phyloP scores from a whole-genome alignment of 2,329 filamentous ascomycete species.

The Nemania abortiva region DNA sequence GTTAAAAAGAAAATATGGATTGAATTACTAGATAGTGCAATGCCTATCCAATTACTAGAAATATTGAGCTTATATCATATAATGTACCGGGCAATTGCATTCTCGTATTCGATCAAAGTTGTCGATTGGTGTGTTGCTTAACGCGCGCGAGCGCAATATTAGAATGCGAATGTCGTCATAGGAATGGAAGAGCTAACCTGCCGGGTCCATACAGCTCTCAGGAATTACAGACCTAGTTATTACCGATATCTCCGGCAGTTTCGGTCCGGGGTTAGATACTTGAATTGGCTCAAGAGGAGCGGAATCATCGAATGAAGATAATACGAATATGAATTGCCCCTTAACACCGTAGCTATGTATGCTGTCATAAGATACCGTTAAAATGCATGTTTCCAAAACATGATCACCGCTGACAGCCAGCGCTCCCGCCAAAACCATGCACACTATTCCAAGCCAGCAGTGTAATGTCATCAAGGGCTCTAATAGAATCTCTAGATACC shows the following conservation, averaged over 20 bases:
- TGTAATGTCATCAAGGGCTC: not conserved
- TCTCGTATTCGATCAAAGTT: not conserved
- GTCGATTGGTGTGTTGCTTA: not conserved
- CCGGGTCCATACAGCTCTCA: no score
- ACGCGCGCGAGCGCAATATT: conserved; percentile 1
- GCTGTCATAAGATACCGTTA: conserved; percentile 16
- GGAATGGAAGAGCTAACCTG: not conserved
- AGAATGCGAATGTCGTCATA: conserved; percentile 36
- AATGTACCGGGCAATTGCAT: not conserved
- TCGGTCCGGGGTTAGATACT: no score
- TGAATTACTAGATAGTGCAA: no score
- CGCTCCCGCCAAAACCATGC: not conserved
- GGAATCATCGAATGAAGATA: no score
- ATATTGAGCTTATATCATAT: not conserved
- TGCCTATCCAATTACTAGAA: not conserved
- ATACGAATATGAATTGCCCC: not conserved
- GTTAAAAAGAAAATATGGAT: not conserved
- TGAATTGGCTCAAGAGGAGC: no score
- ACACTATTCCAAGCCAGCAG: not conserved
- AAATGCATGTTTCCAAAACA: conserved; percentile 16
- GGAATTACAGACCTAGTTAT: conserved; percentile 21
- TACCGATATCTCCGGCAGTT: conserved; percentile 24
- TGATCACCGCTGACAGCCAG: not conserved
- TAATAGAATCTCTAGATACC: not conserved
- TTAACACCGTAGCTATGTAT: conserved; percentile 14